These are phyloP conservation scores for Barnettozyma botsteinii DNA, from an alignment of 805 yeast genomes.

Conservation along the genomic window DNA sequence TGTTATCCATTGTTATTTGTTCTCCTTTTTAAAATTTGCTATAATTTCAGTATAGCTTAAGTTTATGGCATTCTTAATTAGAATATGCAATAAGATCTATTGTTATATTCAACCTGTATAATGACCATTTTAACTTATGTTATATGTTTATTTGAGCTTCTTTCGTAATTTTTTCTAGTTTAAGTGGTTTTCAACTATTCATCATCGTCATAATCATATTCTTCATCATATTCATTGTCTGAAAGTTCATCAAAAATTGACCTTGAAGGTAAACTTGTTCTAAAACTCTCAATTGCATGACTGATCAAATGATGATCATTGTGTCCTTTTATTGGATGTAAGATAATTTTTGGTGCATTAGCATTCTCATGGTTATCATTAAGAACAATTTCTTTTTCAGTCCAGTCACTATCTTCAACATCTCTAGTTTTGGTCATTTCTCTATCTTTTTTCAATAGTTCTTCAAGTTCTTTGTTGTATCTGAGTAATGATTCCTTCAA, in stretches of 20 bases:
- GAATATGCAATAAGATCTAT: too few species aligned
- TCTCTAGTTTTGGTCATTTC: constrained; percentile 7
- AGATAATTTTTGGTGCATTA: constrained; percentile 20
- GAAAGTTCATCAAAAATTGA: constrained; percentile 32
- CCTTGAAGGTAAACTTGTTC: constrained; percentile 33
- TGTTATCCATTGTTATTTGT: too few species aligned
- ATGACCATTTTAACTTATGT: too few species aligned
- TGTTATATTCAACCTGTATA: too few species aligned
- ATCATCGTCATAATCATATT: constrained; percentile 2
- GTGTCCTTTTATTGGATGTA: constrained; percentile 23
- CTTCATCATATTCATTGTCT: constrained; percentile 7
- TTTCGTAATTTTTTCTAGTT: neutral
- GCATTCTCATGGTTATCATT: constrained; percentile 15
- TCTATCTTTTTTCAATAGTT: constrained; percentile 12
- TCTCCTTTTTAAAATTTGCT: too few species aligned
- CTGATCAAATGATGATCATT: constrained; percentile 24
- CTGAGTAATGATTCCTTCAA: constrained; percentile 17
- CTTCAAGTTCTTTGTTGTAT: constrained; percentile 17
- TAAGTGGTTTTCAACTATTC: too few species aligned
- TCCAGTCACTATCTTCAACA: neutral
- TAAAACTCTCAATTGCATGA: constrained; percentile 22
- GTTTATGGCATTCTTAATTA: too few species aligned
- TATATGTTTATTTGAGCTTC: neutral
- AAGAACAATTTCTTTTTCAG: constrained; percentile 19
- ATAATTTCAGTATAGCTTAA: too few species aligned